Evolutionary conservation across 2,329 filamentous ascomycete species (phyloP).

Genomic region (Monilinia aucupariae): DNA sequence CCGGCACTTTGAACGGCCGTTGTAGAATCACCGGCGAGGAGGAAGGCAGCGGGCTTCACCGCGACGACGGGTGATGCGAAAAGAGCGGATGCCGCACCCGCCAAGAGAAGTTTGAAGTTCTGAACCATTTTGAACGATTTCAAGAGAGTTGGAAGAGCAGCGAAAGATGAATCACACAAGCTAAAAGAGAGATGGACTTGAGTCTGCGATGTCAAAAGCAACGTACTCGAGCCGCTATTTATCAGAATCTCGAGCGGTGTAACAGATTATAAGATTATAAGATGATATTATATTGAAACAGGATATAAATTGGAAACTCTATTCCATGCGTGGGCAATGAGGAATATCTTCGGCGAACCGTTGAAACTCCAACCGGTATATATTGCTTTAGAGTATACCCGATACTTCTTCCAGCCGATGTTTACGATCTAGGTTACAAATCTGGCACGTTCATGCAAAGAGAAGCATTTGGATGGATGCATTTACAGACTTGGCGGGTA

Average conservation of each 20-base stretch:
- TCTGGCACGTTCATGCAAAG: no score
- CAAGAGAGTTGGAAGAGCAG: no score
- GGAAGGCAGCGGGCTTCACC: constrained; percentile 33
- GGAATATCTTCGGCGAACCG: background rate
- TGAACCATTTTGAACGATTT: background rate
- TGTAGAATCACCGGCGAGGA: constrained; percentile 41
- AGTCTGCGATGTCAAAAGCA: background rate
- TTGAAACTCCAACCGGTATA: background rate
- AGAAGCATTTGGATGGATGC: no score
- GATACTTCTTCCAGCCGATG: no score
- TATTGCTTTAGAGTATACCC: no score
- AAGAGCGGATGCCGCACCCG: background rate
- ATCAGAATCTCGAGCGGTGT: background rate
- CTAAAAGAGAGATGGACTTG: no score
- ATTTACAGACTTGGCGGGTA: no score
- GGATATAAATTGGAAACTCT: background rate
- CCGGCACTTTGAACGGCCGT: constrained; percentile 27
- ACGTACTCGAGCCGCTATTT: no score
- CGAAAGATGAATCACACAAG: no score
- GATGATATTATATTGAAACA: no score
- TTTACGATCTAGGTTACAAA: no score
- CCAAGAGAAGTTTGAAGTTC: background rate
- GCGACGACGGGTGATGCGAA: background rate
- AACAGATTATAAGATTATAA: no score
- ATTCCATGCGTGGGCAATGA: background rate